These are phyloP conservation scores for Taphrina flavorubra DNA, from an alignment of 1,139 yeast genomes.

Conservation along the genomic window DNA sequence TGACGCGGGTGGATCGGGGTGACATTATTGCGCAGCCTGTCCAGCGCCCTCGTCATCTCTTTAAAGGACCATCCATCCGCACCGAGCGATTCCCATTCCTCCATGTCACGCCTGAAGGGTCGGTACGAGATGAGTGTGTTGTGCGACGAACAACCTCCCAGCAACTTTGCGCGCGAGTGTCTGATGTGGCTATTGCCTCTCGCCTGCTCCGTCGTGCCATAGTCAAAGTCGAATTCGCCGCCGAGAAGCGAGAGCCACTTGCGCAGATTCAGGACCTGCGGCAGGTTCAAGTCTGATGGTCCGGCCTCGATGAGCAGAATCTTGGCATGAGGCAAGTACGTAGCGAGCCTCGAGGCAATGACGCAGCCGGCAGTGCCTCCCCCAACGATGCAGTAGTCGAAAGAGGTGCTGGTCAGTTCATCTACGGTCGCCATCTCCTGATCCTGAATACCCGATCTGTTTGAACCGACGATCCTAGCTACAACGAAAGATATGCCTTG, in stretches of 20 bases:
- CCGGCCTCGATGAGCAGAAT: constrained; percentile 36
- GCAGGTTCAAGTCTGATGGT: constrained; percentile 23
- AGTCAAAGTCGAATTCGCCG: constrained; percentile 32
- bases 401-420: constrained; percentile 8
- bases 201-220: constrained; percentile 35
- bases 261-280: constrained; percentile 24
- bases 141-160: constrained; percentile 34
- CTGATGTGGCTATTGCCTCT: constrained; percentile 33
- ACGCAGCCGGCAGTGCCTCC: constrained; percentile 42
- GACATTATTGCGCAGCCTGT: constrained; percentile 27
- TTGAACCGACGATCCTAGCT: too few relatives aligned
- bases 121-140: constrained; percentile 34
- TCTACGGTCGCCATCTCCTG: constrained; percentile 14
- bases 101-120: constrained; percentile 33
- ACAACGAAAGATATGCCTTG: too few relatives aligned
- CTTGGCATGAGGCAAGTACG: constrained; percentile 24
- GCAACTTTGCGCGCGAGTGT: constrained; percentile 31
- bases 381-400: constrained; percentile 40
- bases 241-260: constrained; percentile 33
- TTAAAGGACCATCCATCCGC: constrained; percentile 26
- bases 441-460: too few relatives aligned
- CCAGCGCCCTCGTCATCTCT: constrained; percentile 25
- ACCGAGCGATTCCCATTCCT: constrained; percentile 30
- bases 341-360: constrained; percentile 35
- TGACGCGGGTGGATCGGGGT: constrained; percentile 30